These are phyloP conservation scores for Coccomyxa subellipsoidea DNA, from an alignment of 163 green algal genomes.

Conservation along the genomic window DNA sequence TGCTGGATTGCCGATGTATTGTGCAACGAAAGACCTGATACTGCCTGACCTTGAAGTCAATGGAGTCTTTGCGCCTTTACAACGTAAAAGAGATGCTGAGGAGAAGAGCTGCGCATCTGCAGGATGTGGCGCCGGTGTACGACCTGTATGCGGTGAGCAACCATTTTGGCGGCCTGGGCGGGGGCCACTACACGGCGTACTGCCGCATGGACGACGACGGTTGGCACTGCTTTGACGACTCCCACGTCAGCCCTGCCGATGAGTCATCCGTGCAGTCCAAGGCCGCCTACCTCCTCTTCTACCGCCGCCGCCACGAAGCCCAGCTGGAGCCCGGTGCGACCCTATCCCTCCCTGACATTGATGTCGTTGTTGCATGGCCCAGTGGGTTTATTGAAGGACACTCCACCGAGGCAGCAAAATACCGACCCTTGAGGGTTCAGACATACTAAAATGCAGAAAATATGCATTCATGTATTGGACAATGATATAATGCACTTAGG, in stretches of 20 bases:
- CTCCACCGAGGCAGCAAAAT: neutral
- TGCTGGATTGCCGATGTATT: no score
- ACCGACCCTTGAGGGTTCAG: neutral
- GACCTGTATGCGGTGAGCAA: slow-evolving; percentile 92
- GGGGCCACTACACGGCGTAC: slow-evolving; percentile 95
- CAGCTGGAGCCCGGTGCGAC: slow-evolving; percentile 19
- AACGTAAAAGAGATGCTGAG: no score
- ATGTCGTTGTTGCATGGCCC: neutral
- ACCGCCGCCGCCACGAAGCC: slow-evolving; percentile 48
- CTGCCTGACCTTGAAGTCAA: no score
- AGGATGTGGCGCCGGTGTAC: slow-evolving; percentile 59
- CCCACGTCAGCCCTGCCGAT: slow-evolving; percentile 40
- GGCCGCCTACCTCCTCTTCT: slow-evolving; percentile 95
- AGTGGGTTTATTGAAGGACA: neutral
- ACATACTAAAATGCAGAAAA: neutral
- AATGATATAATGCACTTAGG: neutral
- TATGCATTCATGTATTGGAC: neutral
- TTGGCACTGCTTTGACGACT: slow-evolving; percentile 91
- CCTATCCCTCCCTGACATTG: neutral
- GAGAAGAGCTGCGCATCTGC: no score
- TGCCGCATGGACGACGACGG: slow-evolving; percentile 54
- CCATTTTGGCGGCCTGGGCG: slow-evolving; percentile 87
- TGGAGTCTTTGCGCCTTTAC: no score
- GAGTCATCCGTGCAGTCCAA: slow-evolving; percentile 45
- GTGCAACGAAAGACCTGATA: no score